These are phyloP conservation scores for Phaeosphaeria sp. DNA, from an alignment of 2,329 filamentous ascomycete genomes.

Conservation along the genomic window DNA sequence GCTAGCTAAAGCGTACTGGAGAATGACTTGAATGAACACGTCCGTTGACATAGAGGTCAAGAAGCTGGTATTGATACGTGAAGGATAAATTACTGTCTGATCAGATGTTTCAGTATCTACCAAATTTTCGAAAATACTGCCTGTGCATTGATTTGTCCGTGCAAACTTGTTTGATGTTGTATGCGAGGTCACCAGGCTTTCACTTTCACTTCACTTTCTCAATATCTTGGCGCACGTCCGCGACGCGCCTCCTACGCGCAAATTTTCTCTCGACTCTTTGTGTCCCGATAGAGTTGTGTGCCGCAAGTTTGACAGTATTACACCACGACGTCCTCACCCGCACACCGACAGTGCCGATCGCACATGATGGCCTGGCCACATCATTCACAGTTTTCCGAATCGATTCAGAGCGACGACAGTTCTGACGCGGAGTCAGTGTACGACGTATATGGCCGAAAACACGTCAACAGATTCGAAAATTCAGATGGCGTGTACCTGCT, in stretches of 20 bases:
- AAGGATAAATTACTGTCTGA: too few relatives aligned
- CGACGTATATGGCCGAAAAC: slow-evolving; percentile 1
- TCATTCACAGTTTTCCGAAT: not conserved
- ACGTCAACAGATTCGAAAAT: not conserved
- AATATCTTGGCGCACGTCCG: not conserved
- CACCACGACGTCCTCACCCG: not conserved
- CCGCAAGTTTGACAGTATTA: not conserved
- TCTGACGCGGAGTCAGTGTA: not conserved
- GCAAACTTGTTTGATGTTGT: too few relatives aligned
- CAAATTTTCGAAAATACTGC: too few relatives aligned
- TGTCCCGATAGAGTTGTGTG: too few relatives aligned
- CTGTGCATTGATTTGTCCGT: too few relatives aligned
- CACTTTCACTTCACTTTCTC: not conserved
- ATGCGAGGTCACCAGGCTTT: too few relatives aligned
- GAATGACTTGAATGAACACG: too few relatives aligned
- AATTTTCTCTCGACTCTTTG: not conserved
- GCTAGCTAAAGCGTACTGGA: too few relatives aligned
- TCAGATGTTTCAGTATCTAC: too few relatives aligned
- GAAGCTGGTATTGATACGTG: too few relatives aligned
- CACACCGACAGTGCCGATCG: not conserved
- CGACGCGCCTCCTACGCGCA: not conserved
- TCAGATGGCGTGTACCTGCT: slow-evolving; percentile 19
- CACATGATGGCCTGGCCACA: not conserved
- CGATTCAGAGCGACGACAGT: not conserved
- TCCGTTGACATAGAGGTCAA: too few relatives aligned